Base-by-base conservation (phyloP, 2,329 filamentous ascomycete genomes). In the Talaromyces sp. region DNA sequence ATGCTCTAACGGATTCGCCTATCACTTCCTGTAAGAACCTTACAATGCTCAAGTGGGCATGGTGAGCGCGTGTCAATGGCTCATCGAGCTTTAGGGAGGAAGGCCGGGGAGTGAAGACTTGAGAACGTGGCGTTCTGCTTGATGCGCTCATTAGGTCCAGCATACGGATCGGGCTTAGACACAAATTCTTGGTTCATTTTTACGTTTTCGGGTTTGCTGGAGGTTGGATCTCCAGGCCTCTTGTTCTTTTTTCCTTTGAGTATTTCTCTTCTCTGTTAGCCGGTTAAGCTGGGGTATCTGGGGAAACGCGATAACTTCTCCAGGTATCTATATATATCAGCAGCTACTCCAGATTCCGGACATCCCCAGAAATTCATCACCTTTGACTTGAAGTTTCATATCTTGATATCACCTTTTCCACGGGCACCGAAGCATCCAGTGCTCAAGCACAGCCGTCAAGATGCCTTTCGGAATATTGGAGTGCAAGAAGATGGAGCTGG, bases 391-490 rank as follows among this genome's bases (percentile, higher is more conserved):
- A 48, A 12, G 8, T 25, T 21, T 25, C 44, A 28, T 7, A 8
- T 31, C 8, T n/a, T 33, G 16, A 7, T 21, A 54, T 18, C 3
- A 5, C 35, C 4, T 50, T 14, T 16, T 40, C 5, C 28, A 39
- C 12, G 12, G 7, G 35, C 23, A 39, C 8, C 7, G 16, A 52
- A 16, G 28, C 31, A 54, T 61, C 25, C 11, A 50, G 18, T 50
- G 25, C 46, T 28, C 28, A 54, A 54, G 48, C n/a, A 35, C 33
- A 33, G 8, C 48, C 8, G 48, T 35, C 61, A 59, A 25, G 37
- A 63, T 63, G 61, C 61, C 61, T 14, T 63, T 63, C 40, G 61
- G 61, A 40, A 63, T 63, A 35, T 40, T 63, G 33, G 61, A 63
- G 33, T 50, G 44, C 44, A 59, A 63, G 55, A 59, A 59, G 28